A percentile compares a stretch with the other conserved stretches of the same genome.
Evolutionary conservation across 1,284 basidiomycete species (phyloP).

Genomic region (Coniferiporia weirii): DNA sequence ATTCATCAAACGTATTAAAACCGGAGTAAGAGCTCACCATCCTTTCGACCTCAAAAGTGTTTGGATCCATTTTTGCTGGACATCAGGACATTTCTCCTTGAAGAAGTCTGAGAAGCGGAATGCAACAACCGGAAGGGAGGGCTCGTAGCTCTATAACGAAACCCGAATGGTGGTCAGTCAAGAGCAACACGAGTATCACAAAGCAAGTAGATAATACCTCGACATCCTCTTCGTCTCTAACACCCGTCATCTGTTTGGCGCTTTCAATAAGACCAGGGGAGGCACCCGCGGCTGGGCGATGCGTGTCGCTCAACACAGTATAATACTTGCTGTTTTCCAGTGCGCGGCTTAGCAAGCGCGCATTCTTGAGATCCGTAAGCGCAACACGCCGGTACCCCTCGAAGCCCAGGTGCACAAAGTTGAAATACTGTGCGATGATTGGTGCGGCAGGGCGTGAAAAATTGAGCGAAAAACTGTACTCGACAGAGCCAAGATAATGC

Average conservation of each 20-base stretch:
- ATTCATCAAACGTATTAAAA: background rate
- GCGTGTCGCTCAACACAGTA: constrained; percentile 69
- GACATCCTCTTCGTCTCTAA: constrained; percentile 42
- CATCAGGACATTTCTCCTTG: constrained; percentile 60
- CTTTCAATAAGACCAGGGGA: constrained; percentile 28
- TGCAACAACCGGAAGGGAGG: constrained; percentile 86
- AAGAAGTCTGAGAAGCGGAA: constrained; percentile 87
- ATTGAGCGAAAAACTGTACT: constrained; percentile 86
- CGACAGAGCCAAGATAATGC: constrained; percentile 65
- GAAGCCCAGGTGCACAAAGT: constrained; percentile 80
- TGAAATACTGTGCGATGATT: constrained; percentile 92
- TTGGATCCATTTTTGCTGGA: constrained; percentile 90
- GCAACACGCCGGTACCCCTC: constrained; percentile 77
- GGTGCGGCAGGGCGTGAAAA: constrained; percentile 90
- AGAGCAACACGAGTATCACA: too few species aligned
- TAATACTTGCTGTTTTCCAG: constrained; percentile 80
- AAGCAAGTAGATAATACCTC: constrained; percentile 38
- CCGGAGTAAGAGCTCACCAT: constrained; percentile 42
- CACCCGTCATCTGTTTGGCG: constrained; percentile 32
- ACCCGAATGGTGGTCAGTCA: too few species aligned
- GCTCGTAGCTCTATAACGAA: constrained; percentile 50
- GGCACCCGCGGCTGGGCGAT: constrained; percentile 34
- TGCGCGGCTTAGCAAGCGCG: constrained; percentile 80
- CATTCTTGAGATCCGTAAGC: constrained; percentile 76
- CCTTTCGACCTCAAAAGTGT: constrained; percentile 70